A percentile compares a stretch with the other conserved stretches of the same genome.
phyloP scores from a whole-genome alignment of 768 basidiomycete genomes.

The Mrakia gelida region DNA sequence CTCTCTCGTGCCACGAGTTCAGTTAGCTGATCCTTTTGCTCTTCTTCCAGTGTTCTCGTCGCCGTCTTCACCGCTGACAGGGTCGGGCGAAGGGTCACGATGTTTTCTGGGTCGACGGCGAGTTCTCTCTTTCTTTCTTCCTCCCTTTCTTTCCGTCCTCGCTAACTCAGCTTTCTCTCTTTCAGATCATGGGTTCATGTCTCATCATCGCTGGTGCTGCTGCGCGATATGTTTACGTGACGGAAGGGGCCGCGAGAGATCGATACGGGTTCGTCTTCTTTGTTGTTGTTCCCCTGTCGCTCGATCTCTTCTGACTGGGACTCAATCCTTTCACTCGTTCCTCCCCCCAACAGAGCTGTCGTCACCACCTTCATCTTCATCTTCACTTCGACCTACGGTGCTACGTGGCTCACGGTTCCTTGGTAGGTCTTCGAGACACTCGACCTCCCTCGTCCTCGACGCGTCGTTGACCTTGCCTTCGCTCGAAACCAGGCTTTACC shows the following conservation, averaged over 20 bases:
- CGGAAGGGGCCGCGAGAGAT: too few species aligned
- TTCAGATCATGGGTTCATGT: slow-evolving; percentile 19
- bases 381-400: slow-evolving; percentile 35
- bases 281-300: too few species aligned
- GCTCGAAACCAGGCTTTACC: slow-evolving; percentile 28
- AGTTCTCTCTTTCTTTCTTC: too few species aligned
- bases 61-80: slow-evolving; percentile 35
- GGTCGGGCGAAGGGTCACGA: slow-evolving; percentile 34
- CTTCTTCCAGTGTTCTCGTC: slow-evolving; percentile 25
- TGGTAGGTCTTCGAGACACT: slow-evolving; percentile 18
- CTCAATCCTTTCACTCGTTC: too few species aligned
- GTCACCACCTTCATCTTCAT: slow-evolving; percentile 32
- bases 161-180: too few species aligned
- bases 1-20: too few species aligned
- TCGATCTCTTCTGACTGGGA: too few species aligned
- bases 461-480: background rate
- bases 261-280: too few species aligned
- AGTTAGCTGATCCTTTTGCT: background rate
- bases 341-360: slow-evolving; percentile 18
- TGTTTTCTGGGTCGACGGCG: slow-evolving; percentile 23
- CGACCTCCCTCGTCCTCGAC: background rate
- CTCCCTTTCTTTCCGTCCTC: too few species aligned
- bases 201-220: slow-evolving; percentile 31
- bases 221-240: slow-evolving; percentile 16
- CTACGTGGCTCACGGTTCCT: slow-evolving; percentile 36